phyloP scores from a whole-genome alignment of 768 basidiomycete species.

The Artomyces pyxidatus region DNA sequence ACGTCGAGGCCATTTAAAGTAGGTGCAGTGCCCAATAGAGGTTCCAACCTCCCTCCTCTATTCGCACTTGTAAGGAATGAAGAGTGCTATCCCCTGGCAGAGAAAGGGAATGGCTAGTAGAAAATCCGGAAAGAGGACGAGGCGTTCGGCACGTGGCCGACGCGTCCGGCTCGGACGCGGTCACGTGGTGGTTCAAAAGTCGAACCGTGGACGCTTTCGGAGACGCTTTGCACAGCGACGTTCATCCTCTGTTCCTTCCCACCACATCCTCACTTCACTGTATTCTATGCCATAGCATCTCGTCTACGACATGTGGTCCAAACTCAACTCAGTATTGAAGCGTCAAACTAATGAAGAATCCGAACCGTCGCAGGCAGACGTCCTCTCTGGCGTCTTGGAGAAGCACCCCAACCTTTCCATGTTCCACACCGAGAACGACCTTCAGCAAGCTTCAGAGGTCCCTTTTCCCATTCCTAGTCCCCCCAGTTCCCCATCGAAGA shows the following conservation, averaged over 20 bases:
- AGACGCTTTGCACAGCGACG: no score
- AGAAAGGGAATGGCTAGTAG: no score
- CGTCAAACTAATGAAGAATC: slow-evolving; percentile 8
- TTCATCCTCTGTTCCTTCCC: neutral
- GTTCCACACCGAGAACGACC: slow-evolving; percentile 3
- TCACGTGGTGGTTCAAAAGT: neutral
- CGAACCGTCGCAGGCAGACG: slow-evolving; percentile 3
- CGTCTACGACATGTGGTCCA: slow-evolving; percentile 10
- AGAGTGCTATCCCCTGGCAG: no score
- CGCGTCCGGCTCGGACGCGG: no score
- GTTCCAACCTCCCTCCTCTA: no score
- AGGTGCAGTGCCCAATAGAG: no score
- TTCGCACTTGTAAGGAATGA: no score
- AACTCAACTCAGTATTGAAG: slow-evolving; percentile 11
- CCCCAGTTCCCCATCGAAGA: slow-evolving; percentile 13
- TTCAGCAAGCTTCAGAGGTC: slow-evolving; percentile 6
- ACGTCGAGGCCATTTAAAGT: no score
- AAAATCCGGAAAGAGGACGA: no score
- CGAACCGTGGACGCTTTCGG: no score
- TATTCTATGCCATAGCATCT: neutral
- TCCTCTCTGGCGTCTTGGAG: slow-evolving; percentile 7
- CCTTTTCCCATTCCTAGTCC: slow-evolving; percentile 13
- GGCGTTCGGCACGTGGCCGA: no score
- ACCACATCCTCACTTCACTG: neutral
- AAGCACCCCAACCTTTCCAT: slow-evolving; percentile 10